Evolutionary conservation across 805 yeast species (phyloP).

Genomic region (Teunomyces gatunensis): DNA sequence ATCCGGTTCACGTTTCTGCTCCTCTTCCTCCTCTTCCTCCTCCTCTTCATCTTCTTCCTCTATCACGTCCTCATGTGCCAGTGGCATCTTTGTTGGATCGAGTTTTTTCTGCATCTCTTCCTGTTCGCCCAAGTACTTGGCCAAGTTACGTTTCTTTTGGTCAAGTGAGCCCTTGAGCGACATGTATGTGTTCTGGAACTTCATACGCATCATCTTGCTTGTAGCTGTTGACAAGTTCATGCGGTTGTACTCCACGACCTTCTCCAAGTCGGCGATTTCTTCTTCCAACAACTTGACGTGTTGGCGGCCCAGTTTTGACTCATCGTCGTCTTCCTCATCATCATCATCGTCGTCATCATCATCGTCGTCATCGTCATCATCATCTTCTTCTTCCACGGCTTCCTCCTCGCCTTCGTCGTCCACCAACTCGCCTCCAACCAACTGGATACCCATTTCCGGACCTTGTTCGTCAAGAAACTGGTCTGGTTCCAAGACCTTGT

Average conservation of each 20-base stretch:
- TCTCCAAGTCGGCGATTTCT: slow-evolving; percentile 79
- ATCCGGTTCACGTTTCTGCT: slow-evolving; percentile 20
- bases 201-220: slow-evolving; percentile 81
- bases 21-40: slow-evolving; percentile 18
- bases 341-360: slow-evolving; percentile 52
- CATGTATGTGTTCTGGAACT: slow-evolving; percentile 77
- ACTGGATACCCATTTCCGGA: slow-evolving; percentile 28
- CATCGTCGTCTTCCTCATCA: slow-evolving; percentile 49
- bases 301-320: slow-evolving; percentile 51
- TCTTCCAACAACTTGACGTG: slow-evolving; percentile 72
- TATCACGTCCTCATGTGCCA: slow-evolving; percentile 2
- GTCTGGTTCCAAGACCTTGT: slow-evolving; percentile 43
- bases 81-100: slow-evolving; percentile 23
- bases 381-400: slow-evolving; percentile 55
- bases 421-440: slow-evolving; percentile 35
- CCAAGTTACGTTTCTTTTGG: slow-evolving; percentile 67
- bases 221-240: slow-evolving; percentile 68
- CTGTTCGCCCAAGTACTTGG: slow-evolving; percentile 26
- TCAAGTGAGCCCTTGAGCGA: slow-evolving; percentile 81
- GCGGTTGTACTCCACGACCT: slow-evolving; percentile 71
- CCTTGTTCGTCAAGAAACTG: slow-evolving; percentile 22
- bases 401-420: slow-evolving; percentile 48
- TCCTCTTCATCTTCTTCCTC: slow-evolving; percentile 16
- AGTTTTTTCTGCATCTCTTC: slow-evolving; percentile 21
- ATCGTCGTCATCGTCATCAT: slow-evolving; percentile 54